Evolutionary conservation across 2,329 filamentous ascomycete genomes (phyloP), one percentile per base, ranked within the genome.

Genomic region (Colletotrichum karsti): DNA sequence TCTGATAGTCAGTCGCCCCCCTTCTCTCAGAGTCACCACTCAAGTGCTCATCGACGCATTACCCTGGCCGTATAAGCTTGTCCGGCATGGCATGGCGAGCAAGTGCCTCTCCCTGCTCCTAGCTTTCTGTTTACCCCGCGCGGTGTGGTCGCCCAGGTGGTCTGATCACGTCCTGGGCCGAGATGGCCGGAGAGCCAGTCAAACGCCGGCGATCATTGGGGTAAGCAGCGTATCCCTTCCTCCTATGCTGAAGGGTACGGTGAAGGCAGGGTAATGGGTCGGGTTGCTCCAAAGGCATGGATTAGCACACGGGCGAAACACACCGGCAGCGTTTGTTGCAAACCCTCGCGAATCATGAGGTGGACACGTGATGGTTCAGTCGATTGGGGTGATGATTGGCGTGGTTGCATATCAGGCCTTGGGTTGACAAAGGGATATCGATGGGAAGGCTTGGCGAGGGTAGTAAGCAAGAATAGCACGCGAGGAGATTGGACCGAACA

Each of bases 111-210:
- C 20, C 15, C 42, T 57, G 64, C 51, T 39, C 57, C 42, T 63
- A 7, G 57, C 57, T 35, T 28, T 7, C 26, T 53, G 6, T 28
- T 57, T 67, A 67, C 65, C 65, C 65, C 65, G 65, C 65, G 65
- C 60, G 30, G 39, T 5, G 22, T 9, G 56, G 42, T 20, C 28
- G n/a, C 55, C 10, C 35, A 33, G 24, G 39, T 65, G 54, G 61
- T 65, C 65, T 68, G 65, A 65, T 68, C 53, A 54, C 30, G 41
- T 13, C 35, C 20, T 37, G 37, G 33, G 39, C 63, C 57, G 33
- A 63, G 57, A 56, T 54, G 39, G 53, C 46, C 48, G 54, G 46
- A 61, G 7, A 35, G 18, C 65, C 60, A 68, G 46, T 68, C 60
- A 68, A 37, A 59, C 30, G 44, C 54, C 61, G 54, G 48, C 65